These are phyloP conservation scores for Letharia columbiana DNA, from an alignment of 495 filamentous ascomycete genomes.

Conservation along the genomic window DNA sequence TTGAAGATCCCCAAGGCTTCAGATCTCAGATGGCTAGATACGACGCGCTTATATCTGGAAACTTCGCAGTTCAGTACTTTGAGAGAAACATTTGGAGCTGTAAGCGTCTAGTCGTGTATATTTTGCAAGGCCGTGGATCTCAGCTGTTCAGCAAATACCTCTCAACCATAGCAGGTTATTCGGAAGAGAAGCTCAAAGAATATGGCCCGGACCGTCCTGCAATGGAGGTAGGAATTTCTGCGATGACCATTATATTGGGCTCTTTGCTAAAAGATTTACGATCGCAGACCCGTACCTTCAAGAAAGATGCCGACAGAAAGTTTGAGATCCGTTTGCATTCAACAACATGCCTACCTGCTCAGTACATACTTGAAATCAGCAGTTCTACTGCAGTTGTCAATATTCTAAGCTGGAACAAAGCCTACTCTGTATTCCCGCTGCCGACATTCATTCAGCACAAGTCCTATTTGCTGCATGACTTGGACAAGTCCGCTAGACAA, in stretches of 20 bases:
- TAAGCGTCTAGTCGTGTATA: slow-evolving; percentile 8
- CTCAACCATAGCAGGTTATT: not conserved
- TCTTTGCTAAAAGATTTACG: not conserved
- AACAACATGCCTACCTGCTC: not conserved
- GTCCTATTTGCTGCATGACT: slow-evolving; percentile 2
- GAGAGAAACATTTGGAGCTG: slow-evolving; percentile 4
- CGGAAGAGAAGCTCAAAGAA: not conserved
- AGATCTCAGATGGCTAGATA: slow-evolving; percentile 10
- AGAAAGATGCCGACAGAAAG: not conserved
- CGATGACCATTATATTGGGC: not conserved
- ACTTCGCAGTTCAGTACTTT: slow-evolving; percentile 14
- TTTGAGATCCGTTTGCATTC: not conserved
- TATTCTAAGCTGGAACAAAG: slow-evolving; percentile 16
- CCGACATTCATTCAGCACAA: slow-evolving; percentile 11
- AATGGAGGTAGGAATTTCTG: not conserved
- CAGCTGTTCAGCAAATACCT: slow-evolving; percentile 8
- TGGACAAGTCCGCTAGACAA: too few species aligned
- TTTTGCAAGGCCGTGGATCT: not conserved
- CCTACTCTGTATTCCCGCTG: slow-evolving; percentile 5
- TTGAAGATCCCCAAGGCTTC: slow-evolving; percentile 12
- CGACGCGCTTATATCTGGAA: slow-evolving; percentile 8
- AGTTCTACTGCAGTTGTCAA: not conserved
- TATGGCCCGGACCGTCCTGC: not conserved
- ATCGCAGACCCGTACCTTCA: not conserved
- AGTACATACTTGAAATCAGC: not conserved